Base-by-base conservation (phyloP, 2,329 filamentous ascomycete genomes). In the Allantophomopsis cytisporea region DNA sequence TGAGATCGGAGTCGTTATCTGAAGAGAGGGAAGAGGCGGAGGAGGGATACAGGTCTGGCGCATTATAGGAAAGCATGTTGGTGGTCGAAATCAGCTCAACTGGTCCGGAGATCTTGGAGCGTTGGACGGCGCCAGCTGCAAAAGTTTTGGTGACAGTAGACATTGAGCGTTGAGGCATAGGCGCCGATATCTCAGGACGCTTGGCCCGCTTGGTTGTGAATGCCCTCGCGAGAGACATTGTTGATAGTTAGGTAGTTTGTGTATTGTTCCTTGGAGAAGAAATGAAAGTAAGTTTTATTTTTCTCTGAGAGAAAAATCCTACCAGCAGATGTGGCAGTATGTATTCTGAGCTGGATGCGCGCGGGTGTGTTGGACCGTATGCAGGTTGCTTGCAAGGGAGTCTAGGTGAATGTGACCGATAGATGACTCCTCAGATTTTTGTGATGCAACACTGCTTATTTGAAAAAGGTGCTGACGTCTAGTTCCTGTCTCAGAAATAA, bases 21-120 rank as follows among this genome's bases (percentile, higher is more conserved):
- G 80, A 82, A 42, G 60, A 63, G 2, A 70, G 66, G 21, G 62
- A 64, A 50, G 66, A 66, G 54, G 65, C 65, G 31, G 36, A 46
- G 35, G 42, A 17, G 37, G 54, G 59, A 35, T 66, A 65, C 45
- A 95, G 78, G 55, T 95, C 83, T 38, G 89, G 89, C 8, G 91
- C 88, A 55, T 89, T 89, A 70, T 94, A 94, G 7, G 86, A 87
- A 40, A 95, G 79, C 73, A 93, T 86, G 61, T 96, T 98, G 50
- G 91, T 96, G 5, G 89, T 94, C 43, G 91, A 93, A 37, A 95
- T 68, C 46, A 98, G 71, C 60, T 87, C 80, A 39, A 94, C 71
- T 1, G 91, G 91, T 3, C 71, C 76, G 1, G 91, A 98, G 56
- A 98, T 98, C 65, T 87, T 80, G 56, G 70, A 73, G 48, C 50